Conservation (phyloP, 169 alveolate species). For the Plasmodium malariae region DNA sequence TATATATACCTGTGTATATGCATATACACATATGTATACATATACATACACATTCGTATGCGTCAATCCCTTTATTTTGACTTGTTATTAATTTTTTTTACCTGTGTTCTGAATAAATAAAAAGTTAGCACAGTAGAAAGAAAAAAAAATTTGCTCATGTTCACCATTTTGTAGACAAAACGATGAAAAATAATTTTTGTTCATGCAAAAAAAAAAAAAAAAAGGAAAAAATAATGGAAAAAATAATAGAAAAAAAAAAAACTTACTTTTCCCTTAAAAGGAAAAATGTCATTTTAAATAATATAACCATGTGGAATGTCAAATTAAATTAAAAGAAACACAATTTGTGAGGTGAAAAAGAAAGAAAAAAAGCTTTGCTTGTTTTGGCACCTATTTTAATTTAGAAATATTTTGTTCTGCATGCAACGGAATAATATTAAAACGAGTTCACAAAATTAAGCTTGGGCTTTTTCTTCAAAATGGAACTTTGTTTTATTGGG, state of each 20-base stretch:
- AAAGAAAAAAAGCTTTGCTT: neutral
- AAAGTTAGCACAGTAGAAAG: constrained; percentile 20
- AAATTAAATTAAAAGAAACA: neutral
- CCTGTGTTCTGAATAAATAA: constrained; percentile 25
- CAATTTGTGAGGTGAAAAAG: neutral
- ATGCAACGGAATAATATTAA: constrained; percentile 31
- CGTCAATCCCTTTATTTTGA: neutral
- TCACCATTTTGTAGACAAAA: constrained; percentile 59
- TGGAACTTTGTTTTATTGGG: neutral
- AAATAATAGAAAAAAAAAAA: constrained; percentile 1
- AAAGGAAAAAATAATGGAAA: neutral
- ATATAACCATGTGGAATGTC: neutral
- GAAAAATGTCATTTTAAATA: neutral
- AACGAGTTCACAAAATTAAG: constrained; percentile 7
- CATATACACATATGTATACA: constrained; percentile 8
- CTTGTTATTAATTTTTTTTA: neutral
- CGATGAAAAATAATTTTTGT: constrained; percentile 30
- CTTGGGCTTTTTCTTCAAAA: constrained; percentile 13
- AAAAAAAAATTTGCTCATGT: constrained; percentile 29
- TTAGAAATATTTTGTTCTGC: constrained; percentile 69
- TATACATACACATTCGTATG: neutral
- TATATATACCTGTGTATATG: too few relatives aligned
- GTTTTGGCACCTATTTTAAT: constrained; percentile 15
- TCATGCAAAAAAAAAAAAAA: constrained; percentile 4
- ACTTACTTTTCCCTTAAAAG: neutral